Evolutionary conservation across 768 basidiomycete genomes (phyloP).

Genomic region (Nidularia pulvinata): DNA sequence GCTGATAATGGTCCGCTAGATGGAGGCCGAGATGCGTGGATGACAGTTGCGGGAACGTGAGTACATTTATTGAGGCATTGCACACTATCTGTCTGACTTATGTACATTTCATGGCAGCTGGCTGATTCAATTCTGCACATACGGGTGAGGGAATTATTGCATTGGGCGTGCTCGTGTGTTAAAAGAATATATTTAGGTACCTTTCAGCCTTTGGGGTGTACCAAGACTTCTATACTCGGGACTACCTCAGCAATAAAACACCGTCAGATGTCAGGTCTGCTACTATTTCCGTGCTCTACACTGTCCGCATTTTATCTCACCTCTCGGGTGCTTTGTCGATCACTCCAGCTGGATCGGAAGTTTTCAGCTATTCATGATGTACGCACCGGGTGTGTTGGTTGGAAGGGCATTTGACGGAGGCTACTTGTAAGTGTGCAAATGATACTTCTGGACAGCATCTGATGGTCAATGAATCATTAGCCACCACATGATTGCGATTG

Average conservation of each 20-base stretch:
- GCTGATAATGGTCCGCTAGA: conserved; percentile 10
- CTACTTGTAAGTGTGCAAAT: conserved; percentile 34
- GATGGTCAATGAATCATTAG: conserved; percentile 19
- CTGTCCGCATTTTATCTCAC: conserved; percentile 4
- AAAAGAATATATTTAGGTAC: conserved; percentile 25
- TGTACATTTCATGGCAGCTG: conserved; percentile 15
- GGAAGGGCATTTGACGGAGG: conserved; percentile 46
- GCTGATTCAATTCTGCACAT: conserved; percentile 44
- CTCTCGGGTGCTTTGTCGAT: conserved; percentile 3
- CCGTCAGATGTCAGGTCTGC: conserved; percentile 45
- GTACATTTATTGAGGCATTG: no score
- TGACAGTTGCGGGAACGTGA: conserved; percentile 42
- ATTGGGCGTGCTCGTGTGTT: not conserved
- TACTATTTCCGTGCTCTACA: not conserved
- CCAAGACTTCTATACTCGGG: conserved; percentile 44
- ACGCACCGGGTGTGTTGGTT: conserved; percentile 34
- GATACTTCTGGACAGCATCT: not conserved
- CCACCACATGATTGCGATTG: conserved; percentile 30
- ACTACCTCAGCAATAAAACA: conserved; percentile 30
- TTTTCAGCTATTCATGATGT: conserved; percentile 44
- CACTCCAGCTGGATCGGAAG: conserved; percentile 46
- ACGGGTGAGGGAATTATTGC: conserved; percentile 26
- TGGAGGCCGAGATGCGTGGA: conserved; percentile 38
- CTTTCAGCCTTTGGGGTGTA: conserved; percentile 45
- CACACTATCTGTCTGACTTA: not conserved